Percentiles rank a stretch among this genome's conserved stretches.
Evolutionary conservation across 345 rosid species (phyloP).

Genomic region (Mallotus nudiflorus): DNA sequence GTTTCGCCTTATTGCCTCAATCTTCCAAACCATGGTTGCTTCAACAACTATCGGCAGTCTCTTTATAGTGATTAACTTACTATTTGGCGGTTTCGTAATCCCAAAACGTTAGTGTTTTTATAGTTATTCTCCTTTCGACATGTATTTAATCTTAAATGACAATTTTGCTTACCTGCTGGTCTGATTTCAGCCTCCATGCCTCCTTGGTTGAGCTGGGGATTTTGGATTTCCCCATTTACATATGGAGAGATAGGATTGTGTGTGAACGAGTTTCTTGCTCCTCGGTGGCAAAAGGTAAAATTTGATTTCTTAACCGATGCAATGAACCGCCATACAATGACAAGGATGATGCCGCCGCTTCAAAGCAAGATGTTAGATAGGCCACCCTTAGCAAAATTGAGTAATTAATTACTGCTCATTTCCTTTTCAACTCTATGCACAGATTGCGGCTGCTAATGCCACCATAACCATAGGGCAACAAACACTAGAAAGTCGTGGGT

Average conservation of each 20-base stretch:
- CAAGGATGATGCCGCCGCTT: too few species aligned
- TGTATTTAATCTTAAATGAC: background rate
- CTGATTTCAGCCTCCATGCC: slow-evolving; percentile 66
- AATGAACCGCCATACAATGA: too few species aligned
- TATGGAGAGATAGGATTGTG: slow-evolving; percentile 72
- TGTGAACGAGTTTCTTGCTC: slow-evolving; percentile 69
- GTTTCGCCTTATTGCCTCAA: slow-evolving; percentile 68
- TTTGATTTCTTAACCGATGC: too few species aligned
- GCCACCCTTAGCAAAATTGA: too few species aligned
- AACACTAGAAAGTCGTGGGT: slow-evolving; percentile 56
- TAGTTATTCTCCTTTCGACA: background rate
- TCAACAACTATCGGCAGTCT: slow-evolving; percentile 53
- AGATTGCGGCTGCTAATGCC: slow-evolving; percentile 40
- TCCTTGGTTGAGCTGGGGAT: slow-evolving; percentile 71
- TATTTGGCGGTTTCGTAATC: slow-evolving; percentile 69
- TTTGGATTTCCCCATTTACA: slow-evolving; percentile 68
- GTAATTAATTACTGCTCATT: background rate
- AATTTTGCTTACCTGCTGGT: background rate
- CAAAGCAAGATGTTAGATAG: too few species aligned
- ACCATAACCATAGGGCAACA: slow-evolving; percentile 54
- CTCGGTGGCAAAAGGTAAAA: slow-evolving; percentile 67
- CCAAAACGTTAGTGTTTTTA: slow-evolving; percentile 43
- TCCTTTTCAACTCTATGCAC: background rate
- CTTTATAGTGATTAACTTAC: slow-evolving; percentile 34
- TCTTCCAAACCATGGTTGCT: slow-evolving; percentile 51